Base-by-base conservation (phyloP, 441 rosid genomes). In the Isatis lusitanica region DNA sequence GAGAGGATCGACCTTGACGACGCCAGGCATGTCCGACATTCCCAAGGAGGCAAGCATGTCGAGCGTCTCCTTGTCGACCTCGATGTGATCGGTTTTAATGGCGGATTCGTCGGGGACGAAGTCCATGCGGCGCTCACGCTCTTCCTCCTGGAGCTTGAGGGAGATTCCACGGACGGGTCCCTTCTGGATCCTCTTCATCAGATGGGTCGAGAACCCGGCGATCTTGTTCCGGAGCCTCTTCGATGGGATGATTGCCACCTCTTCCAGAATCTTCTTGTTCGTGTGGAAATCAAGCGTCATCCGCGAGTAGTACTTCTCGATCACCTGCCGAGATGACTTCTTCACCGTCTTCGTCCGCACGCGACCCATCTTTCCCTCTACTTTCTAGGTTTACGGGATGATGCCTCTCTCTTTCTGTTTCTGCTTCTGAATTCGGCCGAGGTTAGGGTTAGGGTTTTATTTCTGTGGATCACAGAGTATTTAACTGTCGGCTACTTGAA, bases 331-430 rank as follows among this genome's bases (percentile, higher is more conserved):
- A 0, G 87, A 84, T 0, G 87, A 84, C 53, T 84, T 84, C 80
- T 84, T 81, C 83, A 84, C 87, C 36, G 87, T 84, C 74, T 84
- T 84, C 6, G 87, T 83, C 18, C 87, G 85, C 9, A 84, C 87
- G 44, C 87, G 83, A 12, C 87, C 87, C 87, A 83, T 79, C 63
- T 44, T 15, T 5, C 60, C 7, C 1, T 40, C 3, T 35, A 10
- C 60, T 5, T 64, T 71, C 4, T 66, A 0, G 33, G 47, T 26
- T 48, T 59, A 16, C 63, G 43, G 2, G 15, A 38, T 59, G 18
- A 2, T 26, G 3, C 8, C 36, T 33, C 8, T 6, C 16, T 46
- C 75, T 18, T 31, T 61, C 35, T 40, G 5, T 52, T 43, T 33
- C 6, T 66, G 62, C 53, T 74, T 9, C 72, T 36, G 28, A 16